A percentile compares a stretch with the other conserved stretches of the same genome.
These are phyloP conservation scores for Synchytrium microbalum DNA, from an alignment of 371 early-diverging fungal species.

Conservation along the genomic window DNA sequence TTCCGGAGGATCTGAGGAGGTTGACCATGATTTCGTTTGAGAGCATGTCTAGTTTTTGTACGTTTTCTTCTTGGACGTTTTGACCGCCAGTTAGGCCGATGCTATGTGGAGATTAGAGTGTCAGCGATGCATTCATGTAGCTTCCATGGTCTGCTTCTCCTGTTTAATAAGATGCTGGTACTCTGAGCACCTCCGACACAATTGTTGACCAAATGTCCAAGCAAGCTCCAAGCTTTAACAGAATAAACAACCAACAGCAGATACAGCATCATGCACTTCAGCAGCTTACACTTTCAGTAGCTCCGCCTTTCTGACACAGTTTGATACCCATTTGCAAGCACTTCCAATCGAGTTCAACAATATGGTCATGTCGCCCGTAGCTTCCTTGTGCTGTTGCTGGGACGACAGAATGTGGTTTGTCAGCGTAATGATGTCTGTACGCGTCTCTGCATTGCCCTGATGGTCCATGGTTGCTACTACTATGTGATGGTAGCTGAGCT, in stretches of 20 bases:
- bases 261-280: neutral
- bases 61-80: constrained; percentile 93
- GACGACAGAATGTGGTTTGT: constrained; percentile 91
- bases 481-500: too few relatives aligned
- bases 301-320: constrained; percentile 92
- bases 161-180: neutral
- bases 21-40: constrained; percentile 97
- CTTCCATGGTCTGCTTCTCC: neutral
- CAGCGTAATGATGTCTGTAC: constrained; percentile 88
- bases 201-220: neutral
- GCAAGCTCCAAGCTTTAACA: constrained; percentile 2
- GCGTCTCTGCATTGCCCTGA: constrained; percentile 32
- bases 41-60: constrained; percentile 93
- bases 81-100: constrained; percentile 78
- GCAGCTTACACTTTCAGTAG: constrained; percentile 83
- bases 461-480: too few relatives aligned
- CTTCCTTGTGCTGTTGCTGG: constrained; percentile 67
- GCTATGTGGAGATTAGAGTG: constrained; percentile 30
- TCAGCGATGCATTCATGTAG: too few relatives aligned
- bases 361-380: constrained; percentile 90
- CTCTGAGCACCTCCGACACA: neutral
- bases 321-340: constrained; percentile 95
- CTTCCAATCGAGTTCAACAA: constrained; percentile 85
- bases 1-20: constrained; percentile 82
- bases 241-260: neutral